Base-by-base conservation (phyloP, 805 yeast species). In the Metschnikowia sp. region DNA sequence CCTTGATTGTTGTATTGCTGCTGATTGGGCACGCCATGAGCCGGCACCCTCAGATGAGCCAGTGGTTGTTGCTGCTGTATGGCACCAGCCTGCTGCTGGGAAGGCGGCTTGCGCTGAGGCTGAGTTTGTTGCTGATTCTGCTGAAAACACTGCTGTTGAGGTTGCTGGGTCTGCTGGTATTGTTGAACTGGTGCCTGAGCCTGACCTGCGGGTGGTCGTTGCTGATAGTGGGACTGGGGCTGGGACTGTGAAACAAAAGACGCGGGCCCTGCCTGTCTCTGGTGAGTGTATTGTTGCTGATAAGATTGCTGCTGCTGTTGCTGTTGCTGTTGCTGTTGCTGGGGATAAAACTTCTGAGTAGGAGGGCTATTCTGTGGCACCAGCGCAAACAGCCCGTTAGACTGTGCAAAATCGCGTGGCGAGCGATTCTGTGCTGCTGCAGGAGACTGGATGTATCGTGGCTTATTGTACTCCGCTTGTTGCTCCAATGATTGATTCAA, bases 391-490 rank as follows among this genome's bases (percentile, higher is more conserved):
- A 33, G 10, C 3, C 48, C 48, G 19, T 11, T 40, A 5, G 42
- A 30, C 40, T 9, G 11, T 13, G 28, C 34, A 19, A 35, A 31
- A 26, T 45, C 44, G 10, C 47, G 29, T 15, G 48, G 48, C 12
- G 44, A 40, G 2, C 38, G 39, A 29, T 35, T 39, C 18, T 39
- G 48, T 4, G 48, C 35, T n/a, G 48, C 30, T 3, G 44, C 40
- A 3, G 72, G 74, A 9, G 69, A 61, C 19, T 62, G 51, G 18
- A 70, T 69, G 38, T 59, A 64, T 41, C 62, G 59, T 15, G 72
- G 73, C 51, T 58, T 62, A 38, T 55, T 53, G 11, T 28, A 31
- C 13, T 41, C 40, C 8, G 32, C 44, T 8, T 31, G 36, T 10
- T 32, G 36, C 10, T 44, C 46, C 37, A 45, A 22, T n/a, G 10